These are phyloP conservation scores for Willaertia magna DNA, from an alignment of 208 protist species.

Conservation along the genomic window DNA sequence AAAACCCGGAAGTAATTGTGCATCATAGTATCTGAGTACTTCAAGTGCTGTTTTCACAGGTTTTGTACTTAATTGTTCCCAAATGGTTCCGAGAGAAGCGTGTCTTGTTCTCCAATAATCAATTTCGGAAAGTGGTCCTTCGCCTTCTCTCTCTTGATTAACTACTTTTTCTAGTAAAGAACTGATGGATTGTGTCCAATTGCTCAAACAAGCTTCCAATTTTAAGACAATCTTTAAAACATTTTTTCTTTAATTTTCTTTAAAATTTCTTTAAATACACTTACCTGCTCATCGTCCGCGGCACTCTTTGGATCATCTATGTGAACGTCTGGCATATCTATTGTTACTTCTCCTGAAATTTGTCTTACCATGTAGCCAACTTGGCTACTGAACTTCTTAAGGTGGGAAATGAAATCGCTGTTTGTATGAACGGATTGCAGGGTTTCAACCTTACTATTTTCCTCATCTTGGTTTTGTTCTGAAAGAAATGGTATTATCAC, in stretches of 20 bases:
- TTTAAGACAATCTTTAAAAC: background rate
- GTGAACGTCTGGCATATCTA: background rate
- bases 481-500: background rate
- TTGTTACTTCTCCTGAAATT: background rate
- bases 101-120: constrained; percentile 91
- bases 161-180: background rate
- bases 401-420: background rate
- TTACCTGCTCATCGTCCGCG: background rate
- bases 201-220: background rate
- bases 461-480: background rate
- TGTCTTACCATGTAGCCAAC: background rate
- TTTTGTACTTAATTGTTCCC: constrained; percentile 88
- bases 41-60: constrained; percentile 76
- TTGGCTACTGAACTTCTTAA: background rate
- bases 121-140: constrained; percentile 85
- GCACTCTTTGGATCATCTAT: background rate
- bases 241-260: too few relatives aligned
- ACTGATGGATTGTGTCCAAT: background rate
- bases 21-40: constrained; percentile 68
- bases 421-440: background rate
- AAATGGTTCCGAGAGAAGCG: constrained; percentile 79
- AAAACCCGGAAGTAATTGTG: constrained; percentile 62
- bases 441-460: background rate
- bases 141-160: constrained; percentile 1
- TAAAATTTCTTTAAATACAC: background rate